A percentile compares a stretch with the other conserved stretches of the same genome.
Conservation (phyloP, 768 basidiomycete species). For the Hortiboletus flavorubellus region DNA sequence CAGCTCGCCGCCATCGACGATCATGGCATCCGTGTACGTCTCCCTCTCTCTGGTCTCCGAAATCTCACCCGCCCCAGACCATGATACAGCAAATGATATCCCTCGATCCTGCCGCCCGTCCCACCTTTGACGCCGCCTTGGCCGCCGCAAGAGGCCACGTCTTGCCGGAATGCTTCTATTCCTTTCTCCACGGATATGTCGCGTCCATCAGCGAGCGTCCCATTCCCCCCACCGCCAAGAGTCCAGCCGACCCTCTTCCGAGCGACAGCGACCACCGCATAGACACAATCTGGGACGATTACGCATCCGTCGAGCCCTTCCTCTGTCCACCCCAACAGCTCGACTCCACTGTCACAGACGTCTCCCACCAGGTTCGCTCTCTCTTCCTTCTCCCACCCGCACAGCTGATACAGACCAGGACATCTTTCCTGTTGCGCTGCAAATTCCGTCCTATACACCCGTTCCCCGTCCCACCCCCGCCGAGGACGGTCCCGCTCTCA, state of each 20-base stretch:
- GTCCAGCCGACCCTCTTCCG: too few species aligned
- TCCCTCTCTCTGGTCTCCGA: not conserved
- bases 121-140: slow-evolving; percentile 77
- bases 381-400: too few species aligned
- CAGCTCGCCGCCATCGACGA: slow-evolving; percentile 78
- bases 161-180: slow-evolving; percentile 92
- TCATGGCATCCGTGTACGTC: slow-evolving; percentile 71
- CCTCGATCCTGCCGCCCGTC: slow-evolving; percentile 71
- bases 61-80: slow-evolving; percentile 45
- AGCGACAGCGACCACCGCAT: slow-evolving; percentile 79
- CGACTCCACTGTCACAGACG: slow-evolving; percentile 40
- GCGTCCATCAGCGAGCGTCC: slow-evolving; percentile 70
- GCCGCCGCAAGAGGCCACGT: slow-evolving; percentile 72
- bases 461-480: slow-evolving; percentile 49
- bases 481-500: slow-evolving; percentile 85
- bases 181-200: slow-evolving; percentile 89
- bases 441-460: slow-evolving; percentile 51
- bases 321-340: slow-evolving; percentile 43
- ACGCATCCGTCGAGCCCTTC: slow-evolving; percentile 75
- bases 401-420: slow-evolving; percentile 42
- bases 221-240: too few species aligned
- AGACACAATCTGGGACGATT: slow-evolving; percentile 84
- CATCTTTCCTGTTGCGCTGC: slow-evolving; percentile 71
- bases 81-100: slow-evolving; percentile 90
- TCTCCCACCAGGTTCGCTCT: not conserved